These are phyloP conservation scores for Coemansia sp. DNA, from an alignment of 192 early-diverging fungal species.

Conservation along the genomic window DNA sequence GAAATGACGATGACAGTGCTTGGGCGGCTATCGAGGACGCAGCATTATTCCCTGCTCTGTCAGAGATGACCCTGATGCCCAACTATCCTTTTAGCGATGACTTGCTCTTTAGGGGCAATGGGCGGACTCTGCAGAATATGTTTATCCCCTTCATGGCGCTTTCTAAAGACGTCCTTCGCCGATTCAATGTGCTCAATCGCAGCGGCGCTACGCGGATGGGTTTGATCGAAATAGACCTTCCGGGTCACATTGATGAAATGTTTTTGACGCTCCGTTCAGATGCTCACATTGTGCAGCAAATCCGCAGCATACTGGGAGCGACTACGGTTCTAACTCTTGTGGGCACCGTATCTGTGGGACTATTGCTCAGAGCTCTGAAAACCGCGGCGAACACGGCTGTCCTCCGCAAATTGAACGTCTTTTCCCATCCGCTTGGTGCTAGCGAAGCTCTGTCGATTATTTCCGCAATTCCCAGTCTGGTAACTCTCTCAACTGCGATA, in stretches of 20 bases:
- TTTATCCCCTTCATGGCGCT: background rate
- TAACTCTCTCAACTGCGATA: background rate
- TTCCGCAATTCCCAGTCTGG: background rate
- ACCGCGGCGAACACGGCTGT: background rate
- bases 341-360: no score
- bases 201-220: background rate
- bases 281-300: background rate
- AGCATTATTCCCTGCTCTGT: background rate
- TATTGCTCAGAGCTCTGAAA: background rate
- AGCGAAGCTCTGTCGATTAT: background rate
- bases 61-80: background rate
- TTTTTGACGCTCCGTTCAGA: no score
- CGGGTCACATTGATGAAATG: background rate
- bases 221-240: background rate
- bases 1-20: background rate
- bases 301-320: background rate
- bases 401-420: background rate
- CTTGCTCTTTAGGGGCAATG: conserved; percentile 3
- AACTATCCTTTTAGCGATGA: background rate
- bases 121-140: background rate
- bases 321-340: background rate
- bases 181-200: background rate
- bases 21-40: background rate
- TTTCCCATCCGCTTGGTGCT: background rate
- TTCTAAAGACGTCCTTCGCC: background rate